phyloP scores from a whole-genome alignment of 495 filamentous ascomycete species.

The Talaromyces nanjingensis region DNA sequence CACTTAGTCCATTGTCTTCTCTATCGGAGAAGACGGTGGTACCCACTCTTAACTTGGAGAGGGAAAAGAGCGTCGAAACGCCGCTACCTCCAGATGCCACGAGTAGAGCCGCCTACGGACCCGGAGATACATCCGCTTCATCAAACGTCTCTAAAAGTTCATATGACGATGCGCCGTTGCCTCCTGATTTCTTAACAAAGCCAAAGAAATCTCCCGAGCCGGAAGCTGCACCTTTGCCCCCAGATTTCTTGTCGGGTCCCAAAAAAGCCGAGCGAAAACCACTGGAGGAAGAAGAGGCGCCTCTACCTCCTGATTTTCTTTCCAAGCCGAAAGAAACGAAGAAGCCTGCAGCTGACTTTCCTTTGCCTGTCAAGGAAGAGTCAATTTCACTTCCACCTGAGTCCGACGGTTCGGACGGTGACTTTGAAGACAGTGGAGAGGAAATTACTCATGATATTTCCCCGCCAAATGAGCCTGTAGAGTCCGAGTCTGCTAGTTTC shows the following conservation, averaged over 20 bases:
- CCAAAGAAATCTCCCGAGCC: conserved; percentile 27
- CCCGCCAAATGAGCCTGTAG: conserved; percentile 34
- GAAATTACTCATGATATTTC: conserved; percentile 59
- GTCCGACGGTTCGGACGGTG: conserved; percentile 27
- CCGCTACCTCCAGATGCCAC: conserved; percentile 75
- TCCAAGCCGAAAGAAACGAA: conserved; percentile 16
- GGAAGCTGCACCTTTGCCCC: conserved; percentile 54
- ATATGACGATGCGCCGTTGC: conserved; percentile 34
- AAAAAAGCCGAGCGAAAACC: conserved; percentile 16
- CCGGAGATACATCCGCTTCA: conserved; percentile 63
- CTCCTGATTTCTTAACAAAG: conserved; percentile 27
- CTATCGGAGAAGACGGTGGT: conserved; percentile 33
- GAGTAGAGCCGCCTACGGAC: conserved; percentile 56
- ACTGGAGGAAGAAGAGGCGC: conserved; percentile 20
- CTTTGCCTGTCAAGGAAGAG: conserved; percentile 14
- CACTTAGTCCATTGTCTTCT: conserved; percentile 27
- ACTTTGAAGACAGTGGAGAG: conserved; percentile 16
- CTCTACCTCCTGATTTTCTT: conserved; percentile 33
- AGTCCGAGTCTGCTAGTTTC: conserved; percentile 35
- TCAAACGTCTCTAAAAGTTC: conserved; percentile 48
- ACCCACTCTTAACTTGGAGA: conserved; percentile 13
- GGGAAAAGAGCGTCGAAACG: conserved; percentile 18
- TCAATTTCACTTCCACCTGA: conserved; percentile 21
- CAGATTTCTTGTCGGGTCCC: conserved; percentile 42
- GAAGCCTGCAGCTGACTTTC: conserved; percentile 16